Conservation (phyloP, 768 basidiomycete species). For the Leccinum obscurum region DNA sequence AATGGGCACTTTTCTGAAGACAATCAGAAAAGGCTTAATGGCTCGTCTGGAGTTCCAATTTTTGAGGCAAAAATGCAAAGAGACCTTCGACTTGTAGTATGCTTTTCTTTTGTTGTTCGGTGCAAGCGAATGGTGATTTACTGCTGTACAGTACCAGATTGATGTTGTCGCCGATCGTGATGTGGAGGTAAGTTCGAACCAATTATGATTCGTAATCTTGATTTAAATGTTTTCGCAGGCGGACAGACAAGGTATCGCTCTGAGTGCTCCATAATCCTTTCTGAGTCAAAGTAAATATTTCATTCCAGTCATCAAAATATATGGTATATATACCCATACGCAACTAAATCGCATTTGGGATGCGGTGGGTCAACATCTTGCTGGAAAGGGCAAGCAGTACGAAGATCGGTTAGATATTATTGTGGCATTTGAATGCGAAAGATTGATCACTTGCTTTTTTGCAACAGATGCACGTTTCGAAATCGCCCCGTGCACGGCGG, state of each 20-base stretch:
- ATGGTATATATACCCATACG: conserved; percentile 50
- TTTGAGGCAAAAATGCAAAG: conserved; percentile 69
- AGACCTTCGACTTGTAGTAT: conserved; percentile 51
- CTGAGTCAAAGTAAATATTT: background rate
- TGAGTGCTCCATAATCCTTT: background rate
- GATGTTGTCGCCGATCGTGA: conserved; percentile 45
- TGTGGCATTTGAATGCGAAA: background rate
- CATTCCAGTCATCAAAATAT: conserved; percentile 45
- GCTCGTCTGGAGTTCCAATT: conserved; percentile 50
- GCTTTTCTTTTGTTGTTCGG: conserved; percentile 13
- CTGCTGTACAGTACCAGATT: conserved; percentile 43
- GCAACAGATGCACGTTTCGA: conserved; percentile 47
- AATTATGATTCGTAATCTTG: background rate
- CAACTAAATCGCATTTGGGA: conserved; percentile 52
- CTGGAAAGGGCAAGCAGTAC: conserved; percentile 52
- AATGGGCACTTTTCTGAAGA: conserved; percentile 67
- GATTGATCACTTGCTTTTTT: background rate
- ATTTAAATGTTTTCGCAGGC: conserved; percentile 28
- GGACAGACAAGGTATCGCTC: conserved; percentile 39
- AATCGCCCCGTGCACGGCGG: conserved; percentile 34
- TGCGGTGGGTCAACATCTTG: conserved; percentile 42
- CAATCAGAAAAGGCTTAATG: conserved; percentile 62
- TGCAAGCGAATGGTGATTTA: background rate
- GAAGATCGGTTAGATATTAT: conserved; percentile 40
- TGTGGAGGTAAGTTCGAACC: conserved; percentile 24